Conservation (phyloP, 805 yeast genomes). For the Zygoascus tannicola region DNA sequence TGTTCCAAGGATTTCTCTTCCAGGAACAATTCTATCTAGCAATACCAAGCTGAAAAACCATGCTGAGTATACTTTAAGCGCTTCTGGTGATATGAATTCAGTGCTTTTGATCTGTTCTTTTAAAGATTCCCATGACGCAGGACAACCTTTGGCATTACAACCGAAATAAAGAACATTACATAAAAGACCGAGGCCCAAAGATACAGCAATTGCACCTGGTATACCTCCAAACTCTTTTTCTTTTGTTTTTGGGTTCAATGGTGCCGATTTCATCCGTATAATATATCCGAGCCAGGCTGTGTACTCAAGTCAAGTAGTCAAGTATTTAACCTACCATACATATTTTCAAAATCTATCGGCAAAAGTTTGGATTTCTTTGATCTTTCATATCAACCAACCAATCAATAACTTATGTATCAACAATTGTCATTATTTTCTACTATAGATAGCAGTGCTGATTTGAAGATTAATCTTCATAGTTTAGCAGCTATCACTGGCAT, state of each 20-base stretch:
- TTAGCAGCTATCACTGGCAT: slow-evolving; percentile 31
- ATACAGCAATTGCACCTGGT: slow-evolving; percentile 59
- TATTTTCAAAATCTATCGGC: too few species aligned
- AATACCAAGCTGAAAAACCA: slow-evolving; percentile 67
- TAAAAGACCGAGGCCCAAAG: slow-evolving; percentile 58
- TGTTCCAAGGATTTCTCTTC: slow-evolving; percentile 54
- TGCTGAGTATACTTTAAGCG: slow-evolving; percentile 54
- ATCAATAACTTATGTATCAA: slow-evolving; percentile 26
- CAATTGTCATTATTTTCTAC: slow-evolving; percentile 29
- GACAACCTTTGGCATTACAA: slow-evolving; percentile 43
- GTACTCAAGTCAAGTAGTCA: neutral
- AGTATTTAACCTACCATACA: too few species aligned
- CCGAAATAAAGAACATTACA: slow-evolving; percentile 50
- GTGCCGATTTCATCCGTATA: too few species aligned
- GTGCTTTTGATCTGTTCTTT: slow-evolving; percentile 11
- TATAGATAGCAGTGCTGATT: slow-evolving; percentile 23
- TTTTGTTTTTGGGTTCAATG: slow-evolving; percentile 58
- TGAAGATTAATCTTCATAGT: slow-evolving; percentile 24
- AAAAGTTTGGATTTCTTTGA: neutral
- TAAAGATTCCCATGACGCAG: slow-evolving; percentile 18
- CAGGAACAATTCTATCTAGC: slow-evolving; percentile 61
- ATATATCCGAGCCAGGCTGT: neutral
- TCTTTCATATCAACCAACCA: neutral
- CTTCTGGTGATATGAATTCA: slow-evolving; percentile 23
- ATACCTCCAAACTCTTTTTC: slow-evolving; percentile 72